A percentile compares a stretch with the other conserved stretches of the same genome.
These are phyloP conservation scores for Sphaerulina musiva DNA, from an alignment of 2,329 filamentous ascomycete genomes.

Conservation along the genomic window DNA sequence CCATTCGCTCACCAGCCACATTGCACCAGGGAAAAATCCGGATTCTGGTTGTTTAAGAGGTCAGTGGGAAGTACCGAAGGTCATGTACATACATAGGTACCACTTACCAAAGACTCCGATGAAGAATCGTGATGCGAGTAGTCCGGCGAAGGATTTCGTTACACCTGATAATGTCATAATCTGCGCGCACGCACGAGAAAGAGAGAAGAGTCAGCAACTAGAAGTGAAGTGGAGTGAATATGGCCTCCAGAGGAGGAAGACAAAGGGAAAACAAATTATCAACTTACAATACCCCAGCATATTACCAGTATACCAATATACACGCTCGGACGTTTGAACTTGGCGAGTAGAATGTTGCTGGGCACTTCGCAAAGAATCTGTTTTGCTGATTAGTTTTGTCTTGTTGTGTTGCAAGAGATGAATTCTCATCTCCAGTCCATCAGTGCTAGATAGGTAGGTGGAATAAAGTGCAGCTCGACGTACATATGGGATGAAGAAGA, in stretches of 20 bases:
- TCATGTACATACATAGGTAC: not conserved
- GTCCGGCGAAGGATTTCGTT: conserved; percentile 63
- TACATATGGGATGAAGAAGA: conserved; percentile 48
- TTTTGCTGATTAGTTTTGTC: conserved; percentile 19
- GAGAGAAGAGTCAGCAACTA: not conserved
- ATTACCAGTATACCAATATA: conserved; percentile 26
- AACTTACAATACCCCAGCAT: conserved; percentile 16
- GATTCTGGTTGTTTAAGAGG: not conserved
- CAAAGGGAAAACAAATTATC: too few species aligned
- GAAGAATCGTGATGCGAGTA: conserved; percentile 75
- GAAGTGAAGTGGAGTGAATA: not conserved
- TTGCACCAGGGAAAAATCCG: conserved; percentile 48
- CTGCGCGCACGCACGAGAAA: not conserved
- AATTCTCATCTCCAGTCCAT: not conserved
- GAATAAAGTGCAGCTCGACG: conserved; percentile 20
- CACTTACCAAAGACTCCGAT: conserved; percentile 51
- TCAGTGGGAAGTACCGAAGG: not conserved
- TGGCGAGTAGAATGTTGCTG: conserved; percentile 21
- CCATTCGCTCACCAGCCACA: conserved; percentile 23
- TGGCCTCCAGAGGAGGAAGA: too few species aligned
- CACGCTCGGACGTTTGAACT: conserved; percentile 34
- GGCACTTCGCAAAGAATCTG: conserved; percentile 27
- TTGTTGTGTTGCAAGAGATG: not conserved
- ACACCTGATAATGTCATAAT: conserved; percentile 45
- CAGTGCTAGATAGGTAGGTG: too few species aligned